Base-by-base conservation (phyloP, 495 filamentous ascomycete species). In the Tetracladium setigerum region DNA sequence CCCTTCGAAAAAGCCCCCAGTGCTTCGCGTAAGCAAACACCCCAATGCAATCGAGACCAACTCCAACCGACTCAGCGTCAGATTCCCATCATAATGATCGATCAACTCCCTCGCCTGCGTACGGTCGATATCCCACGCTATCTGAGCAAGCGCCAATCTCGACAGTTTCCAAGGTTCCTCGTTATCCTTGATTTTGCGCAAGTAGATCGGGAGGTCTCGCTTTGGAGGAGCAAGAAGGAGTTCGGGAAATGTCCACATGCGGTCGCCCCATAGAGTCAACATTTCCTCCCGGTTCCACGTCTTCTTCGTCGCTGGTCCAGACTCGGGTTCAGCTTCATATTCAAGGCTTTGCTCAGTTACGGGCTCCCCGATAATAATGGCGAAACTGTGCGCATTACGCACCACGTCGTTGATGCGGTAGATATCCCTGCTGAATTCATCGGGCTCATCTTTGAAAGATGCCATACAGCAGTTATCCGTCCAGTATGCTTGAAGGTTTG, bases 231-330 rank as follows among this genome's bases (percentile, higher is more conserved):
- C 51, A 2, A 74, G 65, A 1, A 76, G 51, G 6, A 63, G 56
- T 48, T 76, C 72, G 12, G 69, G 68, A 13, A 74, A 61, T 2
- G 68, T 73, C 72, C 72, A 76, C 31, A 73, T 46, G n/a, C 70
- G 58, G 12, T 52, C 44, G 11, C 68, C 70, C 70, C 69, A 74
- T 14, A 62, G 27, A n/a, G 55, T 42, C 15, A 52, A 19, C 11
- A 47, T 15, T 11, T 37, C 27, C 13, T 30, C 5, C 7, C 18
- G 8, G 22, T 17, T 8, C 24, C 22, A 5, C 1, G 11, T 4
- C 22, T 19, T 62, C 47, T 16, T 46, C 46, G 36, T 38, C 40
- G 16, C 1, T 30, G 35, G 33, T 5, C 49, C n/a, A n/a, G n/a
- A n/a, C n/a, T n/a, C n/a, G n/a, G n/a, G n/a, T n/a, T n/a, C n/a